phyloP scores from a whole-genome alignment of 2,329 filamentous ascomycete genomes.

The Pseudogymnoascus sp. region DNA sequence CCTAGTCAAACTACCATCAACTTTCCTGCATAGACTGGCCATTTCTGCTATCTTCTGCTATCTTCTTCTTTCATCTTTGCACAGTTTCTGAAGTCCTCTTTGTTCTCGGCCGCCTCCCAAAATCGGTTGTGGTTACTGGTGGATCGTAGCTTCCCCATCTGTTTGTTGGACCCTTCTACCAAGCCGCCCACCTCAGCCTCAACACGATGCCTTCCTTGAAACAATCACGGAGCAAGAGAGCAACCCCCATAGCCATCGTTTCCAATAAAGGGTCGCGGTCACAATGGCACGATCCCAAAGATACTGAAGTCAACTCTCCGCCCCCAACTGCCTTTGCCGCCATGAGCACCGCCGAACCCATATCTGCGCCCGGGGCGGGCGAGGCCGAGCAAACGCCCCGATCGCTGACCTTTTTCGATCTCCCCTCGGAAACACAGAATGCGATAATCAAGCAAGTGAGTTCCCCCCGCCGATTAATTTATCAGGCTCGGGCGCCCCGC shows the following conservation, averaged over 20 bases:
- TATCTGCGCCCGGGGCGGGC: background rate
- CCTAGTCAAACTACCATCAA: background rate
- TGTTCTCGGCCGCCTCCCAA: background rate
- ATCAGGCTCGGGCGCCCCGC: background rate
- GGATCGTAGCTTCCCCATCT: constrained; percentile 6
- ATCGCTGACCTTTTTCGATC: constrained; percentile 16
- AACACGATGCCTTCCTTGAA: background rate
- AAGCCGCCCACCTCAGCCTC: constrained; percentile 1
- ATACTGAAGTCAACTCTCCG: background rate
- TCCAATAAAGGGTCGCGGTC: background rate
- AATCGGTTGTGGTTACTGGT: background rate
- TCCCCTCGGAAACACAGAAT: constrained; percentile 27
- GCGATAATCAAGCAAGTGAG: constrained; percentile 28
- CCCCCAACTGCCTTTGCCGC: background rate
- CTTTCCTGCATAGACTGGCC: background rate
- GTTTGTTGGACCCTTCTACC: background rate
- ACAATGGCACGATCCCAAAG: background rate
- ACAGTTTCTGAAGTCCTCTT: background rate
- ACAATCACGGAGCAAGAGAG: background rate
- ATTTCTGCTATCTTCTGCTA: background rate
- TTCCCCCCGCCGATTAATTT: constrained; percentile 2
- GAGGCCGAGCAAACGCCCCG: background rate
- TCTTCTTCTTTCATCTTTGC: background rate
- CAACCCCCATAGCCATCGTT: constrained; percentile 6
- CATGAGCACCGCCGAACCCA: background rate